Evolutionary conservation across 1,284 basidiomycete genomes (phyloP).

Genomic region (Pterula multifida): DNA sequence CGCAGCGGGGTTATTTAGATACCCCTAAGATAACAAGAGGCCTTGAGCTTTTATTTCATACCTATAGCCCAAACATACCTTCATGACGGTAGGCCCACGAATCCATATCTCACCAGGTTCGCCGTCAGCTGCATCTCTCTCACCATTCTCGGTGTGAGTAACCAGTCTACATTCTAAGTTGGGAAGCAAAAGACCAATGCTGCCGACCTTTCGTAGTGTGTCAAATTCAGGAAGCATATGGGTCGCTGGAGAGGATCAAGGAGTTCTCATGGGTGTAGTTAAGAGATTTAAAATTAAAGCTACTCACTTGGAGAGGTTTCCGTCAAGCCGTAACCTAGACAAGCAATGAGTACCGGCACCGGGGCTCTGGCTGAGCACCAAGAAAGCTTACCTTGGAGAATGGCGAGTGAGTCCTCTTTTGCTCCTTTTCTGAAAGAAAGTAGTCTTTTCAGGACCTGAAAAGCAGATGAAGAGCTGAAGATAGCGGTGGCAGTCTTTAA

Average conservation of each 20-base stretch:
- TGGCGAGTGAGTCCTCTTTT: slow-evolving; percentile 16
- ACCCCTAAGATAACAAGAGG: slow-evolving; percentile 30
- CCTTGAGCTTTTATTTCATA: neutral
- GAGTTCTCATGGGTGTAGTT: neutral
- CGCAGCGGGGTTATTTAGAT: slow-evolving; percentile 54
- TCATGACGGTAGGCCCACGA: slow-evolving; percentile 71
- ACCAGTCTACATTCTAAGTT: slow-evolving; percentile 74
- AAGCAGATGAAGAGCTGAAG: neutral
- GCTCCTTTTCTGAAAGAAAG: slow-evolving; percentile 15
- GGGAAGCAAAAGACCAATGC: slow-evolving; percentile 64
- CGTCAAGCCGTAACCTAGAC: slow-evolving; percentile 67
- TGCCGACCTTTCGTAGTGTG: slow-evolving; percentile 38
- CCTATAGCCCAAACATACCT: slow-evolving; percentile 25
- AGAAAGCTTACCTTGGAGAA: slow-evolving; percentile 32
- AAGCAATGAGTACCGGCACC: neutral
- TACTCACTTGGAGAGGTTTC: slow-evolving; percentile 44
- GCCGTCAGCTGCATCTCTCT: slow-evolving; percentile 37
- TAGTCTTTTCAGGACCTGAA: slow-evolving; percentile 24
- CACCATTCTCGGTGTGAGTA: slow-evolving; percentile 38
- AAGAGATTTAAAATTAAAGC: neutral
- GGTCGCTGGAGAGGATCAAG: slow-evolving; percentile 25
- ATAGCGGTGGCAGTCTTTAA: neutral
- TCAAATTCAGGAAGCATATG: slow-evolving; percentile 31
- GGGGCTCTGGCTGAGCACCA: neutral
- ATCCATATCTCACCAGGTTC: slow-evolving; percentile 75